Conservation (phyloP, 768 basidiomycete genomes). For the Tylopilus plumbeoviolaceoides region DNA sequence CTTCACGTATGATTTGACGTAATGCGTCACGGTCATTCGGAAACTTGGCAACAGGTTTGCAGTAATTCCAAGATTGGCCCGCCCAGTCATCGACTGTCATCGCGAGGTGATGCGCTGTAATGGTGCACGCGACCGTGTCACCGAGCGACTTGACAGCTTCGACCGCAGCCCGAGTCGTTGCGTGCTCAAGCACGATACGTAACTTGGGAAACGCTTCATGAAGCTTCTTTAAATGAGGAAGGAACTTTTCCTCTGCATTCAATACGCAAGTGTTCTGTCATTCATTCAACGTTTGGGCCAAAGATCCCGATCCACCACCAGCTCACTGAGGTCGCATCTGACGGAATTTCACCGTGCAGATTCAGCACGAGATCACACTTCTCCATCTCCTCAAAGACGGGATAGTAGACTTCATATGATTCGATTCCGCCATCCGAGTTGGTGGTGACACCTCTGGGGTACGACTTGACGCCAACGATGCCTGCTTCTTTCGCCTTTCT, state of each 20-base stretch:
- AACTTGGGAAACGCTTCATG: conserved; percentile 82
- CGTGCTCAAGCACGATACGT: conserved; percentile 95
- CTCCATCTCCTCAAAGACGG: conserved; percentile 92
- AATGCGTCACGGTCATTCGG: conserved; percentile 88
- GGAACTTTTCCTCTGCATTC: conserved; percentile 88
- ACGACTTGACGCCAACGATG: conserved; percentile 89
- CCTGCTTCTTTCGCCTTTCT: conserved; percentile 83
- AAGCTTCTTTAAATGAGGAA: conserved; percentile 80
- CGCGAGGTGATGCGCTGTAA: conserved; percentile 93
- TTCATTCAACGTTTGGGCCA: background rate
- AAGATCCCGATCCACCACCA: background rate
- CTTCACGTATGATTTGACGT: conserved; percentile 69
- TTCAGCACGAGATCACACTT: conserved; percentile 92
- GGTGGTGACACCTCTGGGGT: conserved; percentile 96
- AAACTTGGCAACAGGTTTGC: conserved; percentile 97
- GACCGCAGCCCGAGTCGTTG: conserved; percentile 88
- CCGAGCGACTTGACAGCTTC: conserved; percentile 79
- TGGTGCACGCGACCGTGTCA: conserved; percentile 87
- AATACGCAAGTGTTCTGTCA: conserved; percentile 82
- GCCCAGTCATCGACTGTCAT: conserved; percentile 97
- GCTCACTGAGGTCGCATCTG: conserved; percentile 59
- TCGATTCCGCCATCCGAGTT: conserved; percentile 96
- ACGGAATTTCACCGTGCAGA: conserved; percentile 95
- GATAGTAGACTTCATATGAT: conserved; percentile 90
- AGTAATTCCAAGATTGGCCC: conserved; percentile 92